Evolutionary conservation across 1,139 yeast genomes (phyloP), one percentile per base, ranked within the genome.

Genomic region (Yamadazyma oceani): DNA sequence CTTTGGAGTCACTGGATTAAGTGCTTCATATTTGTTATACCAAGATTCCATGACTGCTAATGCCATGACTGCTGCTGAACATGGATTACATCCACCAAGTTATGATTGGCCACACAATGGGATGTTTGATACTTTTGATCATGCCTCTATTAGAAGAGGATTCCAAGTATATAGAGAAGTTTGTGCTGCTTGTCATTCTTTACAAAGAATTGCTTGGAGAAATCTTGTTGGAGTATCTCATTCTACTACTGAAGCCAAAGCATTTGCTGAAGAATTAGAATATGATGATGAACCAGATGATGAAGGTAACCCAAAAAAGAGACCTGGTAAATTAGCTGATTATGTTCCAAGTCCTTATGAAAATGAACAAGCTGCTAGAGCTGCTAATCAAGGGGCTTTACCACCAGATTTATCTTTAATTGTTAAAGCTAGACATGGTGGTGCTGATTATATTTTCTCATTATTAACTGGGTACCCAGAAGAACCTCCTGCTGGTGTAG

Each of bases 231-330:
- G 95, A 66, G 97, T 92, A 35, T 86, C 97, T 37, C 97, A 92
- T 75, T 82, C 95, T 46, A 77, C 89, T 54, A 61, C 80, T 45
- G 99, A 92, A 70, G 97, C 85, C 54, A 86, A 87, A 71, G 95
- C 79, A 26, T 82, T 92, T 84, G 90, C 95, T 55, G 97, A 87
- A 68, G 96, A 89, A 69, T 85, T 86, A 64, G 98, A 92, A 75
- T 92, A 92, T 70, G 97, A 89, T 58, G 97, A 90, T 62, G 99
- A 94, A 72, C 98, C 98, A 39, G 97, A 92, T 79, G 98, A 92
- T 67, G 95, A 90, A 75, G 99, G 98, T 64, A 85, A 87, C 66
- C 96, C 97, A 68, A 87, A 87, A 75, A 89, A 85, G 85, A 88
- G 98, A 78, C 85, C 95, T 44, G 99, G 99, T 73, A 94, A 92